Conservation (phyloP, 2,329 filamentous ascomycete genomes). For the Penicillium sp. region DNA sequence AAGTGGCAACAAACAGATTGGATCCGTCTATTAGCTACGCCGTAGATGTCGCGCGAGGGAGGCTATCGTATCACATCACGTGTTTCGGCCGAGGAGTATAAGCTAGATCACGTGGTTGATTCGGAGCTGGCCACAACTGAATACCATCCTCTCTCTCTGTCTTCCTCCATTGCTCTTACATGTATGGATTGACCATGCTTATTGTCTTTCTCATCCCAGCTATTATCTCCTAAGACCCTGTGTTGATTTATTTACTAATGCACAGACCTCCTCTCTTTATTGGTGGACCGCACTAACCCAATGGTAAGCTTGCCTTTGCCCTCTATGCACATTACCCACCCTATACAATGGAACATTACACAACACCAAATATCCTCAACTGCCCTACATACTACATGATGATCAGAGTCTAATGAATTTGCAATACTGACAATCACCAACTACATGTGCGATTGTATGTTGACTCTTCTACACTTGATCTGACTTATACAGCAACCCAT, state of each 20-base stretch:
- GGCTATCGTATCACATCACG: conserved; percentile 12
- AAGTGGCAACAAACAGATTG: conserved; percentile 1
- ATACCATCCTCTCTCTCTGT: conserved; percentile 1
- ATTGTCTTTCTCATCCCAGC: background rate
- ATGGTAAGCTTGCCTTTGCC: background rate
- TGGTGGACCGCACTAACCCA: background rate
- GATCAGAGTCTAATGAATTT: conserved; percentile 44
- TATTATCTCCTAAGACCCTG: background rate
- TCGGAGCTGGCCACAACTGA: background rate
- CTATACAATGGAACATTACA: conserved; percentile 10
- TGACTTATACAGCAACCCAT: conserved; percentile 28
- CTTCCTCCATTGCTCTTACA: background rate
- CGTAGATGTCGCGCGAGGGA: conserved; percentile 8
- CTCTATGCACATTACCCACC: background rate
- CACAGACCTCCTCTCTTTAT: background rate
- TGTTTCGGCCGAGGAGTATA: background rate
- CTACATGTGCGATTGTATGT: conserved; percentile 44
- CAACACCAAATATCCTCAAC: conserved; percentile 12
- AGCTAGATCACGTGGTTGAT: background rate
- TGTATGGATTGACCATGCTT: background rate
- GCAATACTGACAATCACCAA: conserved; percentile 48
- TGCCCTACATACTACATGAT: conserved; percentile 30
- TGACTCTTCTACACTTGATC: conserved; percentile 51
- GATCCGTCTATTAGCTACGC: background rate
- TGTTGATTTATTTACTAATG: background rate